Evolutionary conservation across 169 alveolate species (phyloP).

Genomic region (Plasmodium billcollinsi): DNA sequence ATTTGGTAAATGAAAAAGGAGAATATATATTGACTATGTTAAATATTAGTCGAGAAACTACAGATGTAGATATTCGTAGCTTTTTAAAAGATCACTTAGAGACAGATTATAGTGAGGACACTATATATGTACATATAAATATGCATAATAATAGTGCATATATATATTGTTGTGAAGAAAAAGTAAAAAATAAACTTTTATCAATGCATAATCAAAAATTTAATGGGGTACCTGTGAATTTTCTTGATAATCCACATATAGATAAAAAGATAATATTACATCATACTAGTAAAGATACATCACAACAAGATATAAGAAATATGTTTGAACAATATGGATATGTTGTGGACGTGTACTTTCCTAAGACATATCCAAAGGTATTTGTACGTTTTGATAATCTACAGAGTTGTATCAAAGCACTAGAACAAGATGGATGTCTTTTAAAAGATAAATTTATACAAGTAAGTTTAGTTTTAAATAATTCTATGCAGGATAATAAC

Average conservation of each 20-base stretch:
- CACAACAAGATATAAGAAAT: conserved; percentile 6
- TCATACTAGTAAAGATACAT: neutral
- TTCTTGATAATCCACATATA: conserved; percentile 15
- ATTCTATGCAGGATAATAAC: neutral
- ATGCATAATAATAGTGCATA: conserved; percentile 13
- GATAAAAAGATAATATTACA: neutral
- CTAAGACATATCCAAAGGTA: conserved; percentile 1
- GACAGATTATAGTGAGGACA: conserved; percentile 25
- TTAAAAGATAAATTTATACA: conserved; percentile 20
- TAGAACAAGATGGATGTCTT: conserved; percentile 42
- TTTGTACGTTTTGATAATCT: conserved; percentile 15
- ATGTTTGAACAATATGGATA: conserved; percentile 33
- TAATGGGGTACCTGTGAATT: conserved; percentile 42
- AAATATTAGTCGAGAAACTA: conserved; percentile 30
- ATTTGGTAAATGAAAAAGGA: neutral
- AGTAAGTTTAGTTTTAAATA: conserved; percentile 3
- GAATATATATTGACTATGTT: conserved; percentile 24
- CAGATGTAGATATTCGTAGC: conserved; percentile 17
- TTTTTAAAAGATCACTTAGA: conserved; percentile 16
- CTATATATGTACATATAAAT: neutral
- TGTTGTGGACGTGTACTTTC: neutral
- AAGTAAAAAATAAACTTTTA: conserved; percentile 10
- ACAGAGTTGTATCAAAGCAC: conserved; percentile 25
- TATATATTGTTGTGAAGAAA: conserved; percentile 25
- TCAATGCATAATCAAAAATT: conserved; percentile 14